These are phyloP conservation scores for Xerocomus alliaceus DNA, from an alignment of 1,284 basidiomycete genomes.

Conservation along the genomic window DNA sequence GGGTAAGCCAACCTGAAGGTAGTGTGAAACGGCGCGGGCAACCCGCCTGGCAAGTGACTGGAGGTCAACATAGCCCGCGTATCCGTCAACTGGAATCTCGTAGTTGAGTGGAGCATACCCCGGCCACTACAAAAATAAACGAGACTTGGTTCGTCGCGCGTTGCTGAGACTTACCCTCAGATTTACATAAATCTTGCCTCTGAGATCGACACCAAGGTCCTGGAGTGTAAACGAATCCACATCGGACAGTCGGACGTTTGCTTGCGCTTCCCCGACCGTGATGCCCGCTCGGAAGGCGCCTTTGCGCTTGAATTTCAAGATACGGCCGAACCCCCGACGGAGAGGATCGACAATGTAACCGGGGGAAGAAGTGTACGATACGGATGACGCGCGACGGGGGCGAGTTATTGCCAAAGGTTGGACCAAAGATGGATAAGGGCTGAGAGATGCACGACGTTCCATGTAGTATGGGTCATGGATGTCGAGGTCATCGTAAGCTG, in stretches of 20 bases:
- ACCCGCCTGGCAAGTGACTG: slow-evolving; percentile 72
- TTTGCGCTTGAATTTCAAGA: slow-evolving; percentile 77
- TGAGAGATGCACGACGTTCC: slow-evolving; percentile 30
- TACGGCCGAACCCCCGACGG: slow-evolving; percentile 52
- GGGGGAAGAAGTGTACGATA: slow-evolving; percentile 55
- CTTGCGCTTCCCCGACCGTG: slow-evolving; percentile 72
- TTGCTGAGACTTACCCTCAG: slow-evolving; percentile 56
- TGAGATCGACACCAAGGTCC: slow-evolving; percentile 66
- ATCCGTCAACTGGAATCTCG: slow-evolving; percentile 73
- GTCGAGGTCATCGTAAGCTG: slow-evolving; percentile 40
- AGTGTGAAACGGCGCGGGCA: slow-evolving; percentile 74
- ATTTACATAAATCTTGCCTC: slow-evolving; percentile 65
- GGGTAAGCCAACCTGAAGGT: slow-evolving; percentile 62
- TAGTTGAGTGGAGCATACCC: slow-evolving; percentile 76
- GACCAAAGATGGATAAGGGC: slow-evolving; percentile 31
- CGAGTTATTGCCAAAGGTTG: slow-evolving; percentile 31
- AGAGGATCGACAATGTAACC: slow-evolving; percentile 47
- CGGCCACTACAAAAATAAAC: slow-evolving; percentile 58
- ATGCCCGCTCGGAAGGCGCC: slow-evolving; percentile 69
- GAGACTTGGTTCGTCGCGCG: neutral
- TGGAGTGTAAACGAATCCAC: slow-evolving; percentile 65
- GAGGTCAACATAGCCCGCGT: slow-evolving; percentile 67
- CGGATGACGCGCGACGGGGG: slow-evolving; percentile 61
- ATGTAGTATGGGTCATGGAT: slow-evolving; percentile 31
- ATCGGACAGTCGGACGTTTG: slow-evolving; percentile 63